Evolutionary conservation across 2,329 filamentous ascomycete genomes (phyloP).

Genomic region (Magnaporthales sp.): DNA sequence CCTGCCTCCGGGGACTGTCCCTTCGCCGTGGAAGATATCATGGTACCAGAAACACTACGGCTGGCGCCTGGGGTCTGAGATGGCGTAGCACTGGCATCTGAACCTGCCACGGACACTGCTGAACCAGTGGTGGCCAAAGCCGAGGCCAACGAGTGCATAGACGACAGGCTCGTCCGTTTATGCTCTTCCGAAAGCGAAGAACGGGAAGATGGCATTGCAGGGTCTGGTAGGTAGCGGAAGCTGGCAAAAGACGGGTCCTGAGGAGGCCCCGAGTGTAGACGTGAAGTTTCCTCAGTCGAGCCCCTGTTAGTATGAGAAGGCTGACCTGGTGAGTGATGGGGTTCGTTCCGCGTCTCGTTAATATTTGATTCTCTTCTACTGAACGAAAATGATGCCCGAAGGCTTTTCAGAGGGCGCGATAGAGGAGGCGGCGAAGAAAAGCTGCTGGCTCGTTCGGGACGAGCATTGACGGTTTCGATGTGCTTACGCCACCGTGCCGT

Average conservation of each 20-base stretch:
- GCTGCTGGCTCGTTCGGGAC: conserved; percentile 48
- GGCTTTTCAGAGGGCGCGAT: conserved; percentile 30
- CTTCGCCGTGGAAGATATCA: conserved; percentile 34
- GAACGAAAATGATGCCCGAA: conserved; percentile 30
- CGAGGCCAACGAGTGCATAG: conserved; percentile 61
- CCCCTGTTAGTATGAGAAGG: neutral
- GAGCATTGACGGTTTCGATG: conserved; percentile 33
- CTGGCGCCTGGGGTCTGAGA: conserved; percentile 16
- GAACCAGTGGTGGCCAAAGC: conserved; percentile 44
- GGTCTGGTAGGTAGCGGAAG: conserved; percentile 34
- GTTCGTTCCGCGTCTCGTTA: conserved; percentile 32
- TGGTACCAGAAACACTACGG: conserved; percentile 35
- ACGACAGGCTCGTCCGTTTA: conserved; percentile 65
- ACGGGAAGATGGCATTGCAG: conserved; percentile 31
- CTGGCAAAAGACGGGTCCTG: conserved; percentile 5
- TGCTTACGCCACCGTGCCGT: conserved; percentile 11
- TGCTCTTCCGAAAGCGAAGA: conserved; percentile 44
- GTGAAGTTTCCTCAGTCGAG: conserved; percentile 33
- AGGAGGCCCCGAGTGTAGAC: conserved; percentile 16
- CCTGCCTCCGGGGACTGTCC: conserved; percentile 28
- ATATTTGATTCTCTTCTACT: conserved; percentile 33
- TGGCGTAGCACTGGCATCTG: conserved; percentile 30
- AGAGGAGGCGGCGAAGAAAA: conserved; percentile 54
- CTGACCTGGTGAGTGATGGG: conserved; percentile 7
- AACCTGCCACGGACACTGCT: conserved; percentile 42